Evolutionary conservation across 2,329 filamentous ascomycete genomes (phyloP).

Genomic region (Cryphonectria parasitica): DNA sequence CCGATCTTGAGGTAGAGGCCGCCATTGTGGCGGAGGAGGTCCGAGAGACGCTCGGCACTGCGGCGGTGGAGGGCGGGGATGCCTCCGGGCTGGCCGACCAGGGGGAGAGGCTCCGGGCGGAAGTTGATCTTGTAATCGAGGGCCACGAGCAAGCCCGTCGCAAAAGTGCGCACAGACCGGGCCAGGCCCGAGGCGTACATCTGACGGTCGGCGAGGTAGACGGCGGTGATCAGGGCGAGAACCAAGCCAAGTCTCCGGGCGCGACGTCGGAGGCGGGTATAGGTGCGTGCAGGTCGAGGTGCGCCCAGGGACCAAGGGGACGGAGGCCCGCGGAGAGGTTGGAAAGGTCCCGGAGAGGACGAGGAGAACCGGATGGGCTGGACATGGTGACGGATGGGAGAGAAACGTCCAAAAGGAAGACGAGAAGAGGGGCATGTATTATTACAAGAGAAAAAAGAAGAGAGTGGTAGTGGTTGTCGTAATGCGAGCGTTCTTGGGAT

Average conservation of each 20-base stretch:
- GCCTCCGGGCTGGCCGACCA: conserved; percentile 52
- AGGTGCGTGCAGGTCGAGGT: conserved; percentile 71
- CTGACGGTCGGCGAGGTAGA: conserved; percentile 72
- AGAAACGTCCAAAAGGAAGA: conserved; percentile 10
- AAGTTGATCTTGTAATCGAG: conserved; percentile 98
- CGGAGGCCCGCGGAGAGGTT: conserved; percentile 70
- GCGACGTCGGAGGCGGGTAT: conserved; percentile 73
- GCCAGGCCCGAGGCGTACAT: conserved; percentile 79
- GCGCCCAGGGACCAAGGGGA: conserved; percentile 75
- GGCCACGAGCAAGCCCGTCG: conserved; percentile 77
- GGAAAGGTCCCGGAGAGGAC: conserved; percentile 49
- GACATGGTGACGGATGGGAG: conserved; percentile 26
- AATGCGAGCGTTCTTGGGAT: background rate
- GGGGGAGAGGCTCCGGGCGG: conserved; percentile 70
- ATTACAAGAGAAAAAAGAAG: background rate
- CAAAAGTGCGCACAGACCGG: conserved; percentile 82
- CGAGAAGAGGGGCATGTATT: too few relatives aligned
- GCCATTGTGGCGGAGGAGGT: conserved; percentile 83
- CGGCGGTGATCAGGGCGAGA: conserved; percentile 60
- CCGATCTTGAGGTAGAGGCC: conserved; percentile 97
- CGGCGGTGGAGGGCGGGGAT: conserved; percentile 80
- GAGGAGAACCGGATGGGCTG: conserved; percentile 35
- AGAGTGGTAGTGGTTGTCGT: background rate
- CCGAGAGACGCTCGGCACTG: conserved; percentile 81
- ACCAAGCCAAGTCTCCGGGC: conserved; percentile 62